These are phyloP conservation scores for Osmanthus fragrans DNA, from an alignment of 257 asterid species.

Conservation along the genomic window DNA sequence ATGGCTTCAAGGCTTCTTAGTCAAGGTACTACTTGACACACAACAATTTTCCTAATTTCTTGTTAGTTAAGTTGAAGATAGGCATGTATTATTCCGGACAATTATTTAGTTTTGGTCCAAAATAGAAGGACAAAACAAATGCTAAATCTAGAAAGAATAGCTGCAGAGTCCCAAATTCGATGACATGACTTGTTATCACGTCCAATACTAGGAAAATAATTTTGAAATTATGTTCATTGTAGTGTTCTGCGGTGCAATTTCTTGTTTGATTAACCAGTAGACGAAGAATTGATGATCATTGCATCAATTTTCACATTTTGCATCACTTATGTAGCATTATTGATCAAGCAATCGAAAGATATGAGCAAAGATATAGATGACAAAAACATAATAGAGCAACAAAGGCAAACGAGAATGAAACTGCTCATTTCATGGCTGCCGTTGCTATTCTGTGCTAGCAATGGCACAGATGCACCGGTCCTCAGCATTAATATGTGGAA, in stretches of 20 bases:
- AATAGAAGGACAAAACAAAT: too few species aligned
- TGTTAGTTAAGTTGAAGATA: not conserved
- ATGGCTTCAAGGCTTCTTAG: constrained; percentile 71
- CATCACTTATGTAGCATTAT: constrained; percentile 48
- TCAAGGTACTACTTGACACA: constrained; percentile 39
- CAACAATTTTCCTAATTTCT: not conserved
- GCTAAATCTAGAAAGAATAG: not conserved
- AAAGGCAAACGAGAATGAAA: constrained; percentile 55
- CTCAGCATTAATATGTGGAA: constrained; percentile 30
- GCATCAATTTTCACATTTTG: too few species aligned
- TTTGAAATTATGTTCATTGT: too few species aligned
- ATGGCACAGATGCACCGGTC: constrained; percentile 71
- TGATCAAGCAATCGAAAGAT: constrained; percentile 68
- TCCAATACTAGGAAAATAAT: too few species aligned
- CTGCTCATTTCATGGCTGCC: constrained; percentile 80
- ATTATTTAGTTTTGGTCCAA: too few species aligned
- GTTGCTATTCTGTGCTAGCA: constrained; percentile 74
- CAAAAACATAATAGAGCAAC: constrained; percentile 30
- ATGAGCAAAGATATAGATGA: constrained; percentile 29
- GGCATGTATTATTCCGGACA: not conserved
- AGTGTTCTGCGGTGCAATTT: not conserved
- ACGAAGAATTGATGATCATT: not conserved
- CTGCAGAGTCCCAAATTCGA: too few species aligned
- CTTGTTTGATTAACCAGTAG: not conserved
- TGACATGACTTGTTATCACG: not conserved